Percentiles rank a stretch among this genome's conserved stretches.
Conservation (phyloP, 2,329 filamentous ascomycete genomes). For the Domatiomyces catenatus region DNA sequence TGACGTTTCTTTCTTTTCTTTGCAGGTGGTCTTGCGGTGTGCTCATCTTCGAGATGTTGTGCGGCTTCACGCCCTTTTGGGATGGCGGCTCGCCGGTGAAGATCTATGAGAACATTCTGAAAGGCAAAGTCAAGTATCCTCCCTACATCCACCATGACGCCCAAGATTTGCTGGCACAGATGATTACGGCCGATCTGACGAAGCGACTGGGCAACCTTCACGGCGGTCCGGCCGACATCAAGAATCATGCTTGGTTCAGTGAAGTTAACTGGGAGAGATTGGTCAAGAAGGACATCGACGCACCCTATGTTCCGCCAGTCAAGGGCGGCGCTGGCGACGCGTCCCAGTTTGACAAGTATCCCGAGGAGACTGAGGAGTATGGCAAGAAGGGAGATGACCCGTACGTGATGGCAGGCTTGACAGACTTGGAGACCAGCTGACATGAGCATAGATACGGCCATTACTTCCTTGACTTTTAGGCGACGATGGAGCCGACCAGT, state of each 20-base stretch:
- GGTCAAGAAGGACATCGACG: constrained; percentile 91
- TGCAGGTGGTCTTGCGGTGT: constrained; percentile 94
- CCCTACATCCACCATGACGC: constrained; percentile 90
- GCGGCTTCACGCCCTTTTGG: constrained; percentile 98
- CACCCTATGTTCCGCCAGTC: constrained; percentile 91
- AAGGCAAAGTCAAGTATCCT: constrained; percentile 90
- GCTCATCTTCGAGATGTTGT: constrained; percentile 98
- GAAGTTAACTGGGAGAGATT: constrained; percentile 97
- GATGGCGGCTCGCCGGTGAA: constrained; percentile 95
- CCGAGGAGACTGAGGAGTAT: constrained; percentile 90
- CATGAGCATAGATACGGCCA: constrained; percentile 45
- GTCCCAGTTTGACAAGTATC: constrained; percentile 95
- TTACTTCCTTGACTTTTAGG: constrained; percentile 59
- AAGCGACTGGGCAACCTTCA: constrained; percentile 91
- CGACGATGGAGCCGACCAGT: constrained; percentile 13
- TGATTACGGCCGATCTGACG: constrained; percentile 89
- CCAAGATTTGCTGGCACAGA: constrained; percentile 74
- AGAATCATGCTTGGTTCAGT: constrained; percentile 88
- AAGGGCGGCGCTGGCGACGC: constrained; percentile 87
- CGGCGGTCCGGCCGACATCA: constrained; percentile 79
- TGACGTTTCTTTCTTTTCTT: constrained; percentile 3
- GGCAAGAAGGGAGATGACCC: constrained; percentile 64
- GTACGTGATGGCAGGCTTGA: constrained; percentile 42
- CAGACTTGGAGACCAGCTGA: constrained; percentile 5
- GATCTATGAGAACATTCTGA: constrained; percentile 98